Conservation (phyloP, 257 asterid species). For the Vinca minor region DNA sequence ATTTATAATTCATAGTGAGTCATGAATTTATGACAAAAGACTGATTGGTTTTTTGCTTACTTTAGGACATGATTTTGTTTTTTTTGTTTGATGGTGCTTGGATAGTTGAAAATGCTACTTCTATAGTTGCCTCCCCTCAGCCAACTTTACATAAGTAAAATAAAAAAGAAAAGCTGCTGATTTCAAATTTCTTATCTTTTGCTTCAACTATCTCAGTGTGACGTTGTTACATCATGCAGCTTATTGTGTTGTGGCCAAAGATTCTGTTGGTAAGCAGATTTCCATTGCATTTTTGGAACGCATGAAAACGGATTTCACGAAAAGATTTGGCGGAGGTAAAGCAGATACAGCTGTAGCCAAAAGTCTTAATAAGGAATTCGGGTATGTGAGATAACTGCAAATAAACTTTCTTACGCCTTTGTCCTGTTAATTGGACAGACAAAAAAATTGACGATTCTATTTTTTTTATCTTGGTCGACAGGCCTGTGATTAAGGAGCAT, state of each 20-base stretch:
- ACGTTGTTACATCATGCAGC: constrained; percentile 40
- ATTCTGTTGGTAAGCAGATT: constrained; percentile 82
- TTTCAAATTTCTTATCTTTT: no score
- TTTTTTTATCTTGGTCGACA: constrained; percentile 18
- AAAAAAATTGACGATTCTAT: not conserved
- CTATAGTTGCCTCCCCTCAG: no score
- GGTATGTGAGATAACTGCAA: constrained; percentile 34
- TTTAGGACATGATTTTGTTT: not conserved
- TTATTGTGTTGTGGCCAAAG: constrained; percentile 88
- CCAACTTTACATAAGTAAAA: no score
- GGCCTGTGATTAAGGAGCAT: constrained; percentile 82
- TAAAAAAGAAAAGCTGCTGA: no score
- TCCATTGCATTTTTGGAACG: constrained; percentile 84
- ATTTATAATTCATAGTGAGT: not conserved
- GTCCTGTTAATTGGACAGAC: constrained; percentile 2
- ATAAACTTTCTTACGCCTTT: not conserved
- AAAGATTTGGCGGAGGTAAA: constrained; percentile 90
- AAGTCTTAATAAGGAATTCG: constrained; percentile 86
- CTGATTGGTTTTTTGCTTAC: not conserved
- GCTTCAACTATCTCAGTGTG: not conserved
- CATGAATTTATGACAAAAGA: not conserved
- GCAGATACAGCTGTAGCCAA: constrained; percentile 84
- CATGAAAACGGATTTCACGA: constrained; percentile 72
- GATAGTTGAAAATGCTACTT: not conserved
- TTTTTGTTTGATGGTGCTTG: not conserved